A percentile compares a stretch with the other conserved stretches of the same genome.
These are phyloP conservation scores for Penicillium turbatum DNA, from an alignment of 495 filamentous ascomycete species.

Conservation along the genomic window DNA sequence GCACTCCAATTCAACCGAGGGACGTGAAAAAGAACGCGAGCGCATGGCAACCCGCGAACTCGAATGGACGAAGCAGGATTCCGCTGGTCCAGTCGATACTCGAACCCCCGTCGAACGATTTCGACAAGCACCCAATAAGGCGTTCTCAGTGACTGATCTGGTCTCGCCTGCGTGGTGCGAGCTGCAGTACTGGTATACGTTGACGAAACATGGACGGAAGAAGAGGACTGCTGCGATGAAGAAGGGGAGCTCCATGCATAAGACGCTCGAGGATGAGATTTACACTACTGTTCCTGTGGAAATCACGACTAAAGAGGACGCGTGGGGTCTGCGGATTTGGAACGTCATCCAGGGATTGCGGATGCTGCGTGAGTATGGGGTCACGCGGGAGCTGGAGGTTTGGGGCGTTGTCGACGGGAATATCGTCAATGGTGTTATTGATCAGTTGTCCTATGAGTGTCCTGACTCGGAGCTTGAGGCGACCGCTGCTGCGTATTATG, in stretches of 20 bases:
- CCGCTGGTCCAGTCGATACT: conserved; percentile 31
- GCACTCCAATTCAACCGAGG: conserved; percentile 43
- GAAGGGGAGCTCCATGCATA: conserved; percentile 69
- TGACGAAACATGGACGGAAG: conserved; percentile 72
- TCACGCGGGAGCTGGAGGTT: conserved; percentile 87
- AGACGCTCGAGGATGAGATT: conserved; percentile 78
- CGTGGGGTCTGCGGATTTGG: conserved; percentile 79
- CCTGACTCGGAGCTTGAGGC: conserved; percentile 68
- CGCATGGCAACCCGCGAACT: conserved; percentile 24
- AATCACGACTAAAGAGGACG: conserved; percentile 72
- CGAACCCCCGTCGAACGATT: conserved; percentile 70
- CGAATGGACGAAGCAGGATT: conserved; percentile 25
- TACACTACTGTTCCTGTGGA: conserved; percentile 70
- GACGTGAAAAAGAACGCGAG: conserved; percentile 40
- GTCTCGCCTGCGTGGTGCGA: conserved; percentile 93
- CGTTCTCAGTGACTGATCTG: conserved; percentile 86
- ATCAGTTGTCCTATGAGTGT: conserved; percentile 74
- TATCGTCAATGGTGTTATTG: conserved; percentile 84
- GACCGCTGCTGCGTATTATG: conserved; percentile 35
- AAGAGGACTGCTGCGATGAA: conserved; percentile 77
- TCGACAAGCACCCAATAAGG: conserved; percentile 67
- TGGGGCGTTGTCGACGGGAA: conserved; percentile 84
- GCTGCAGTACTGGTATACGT: conserved; percentile 82
- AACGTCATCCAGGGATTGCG: conserved; percentile 86
- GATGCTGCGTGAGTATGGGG: conserved; percentile 67